phyloP scores from a whole-genome alignment of 495 filamentous ascomycete species.

The Bombardia bombarda region DNA sequence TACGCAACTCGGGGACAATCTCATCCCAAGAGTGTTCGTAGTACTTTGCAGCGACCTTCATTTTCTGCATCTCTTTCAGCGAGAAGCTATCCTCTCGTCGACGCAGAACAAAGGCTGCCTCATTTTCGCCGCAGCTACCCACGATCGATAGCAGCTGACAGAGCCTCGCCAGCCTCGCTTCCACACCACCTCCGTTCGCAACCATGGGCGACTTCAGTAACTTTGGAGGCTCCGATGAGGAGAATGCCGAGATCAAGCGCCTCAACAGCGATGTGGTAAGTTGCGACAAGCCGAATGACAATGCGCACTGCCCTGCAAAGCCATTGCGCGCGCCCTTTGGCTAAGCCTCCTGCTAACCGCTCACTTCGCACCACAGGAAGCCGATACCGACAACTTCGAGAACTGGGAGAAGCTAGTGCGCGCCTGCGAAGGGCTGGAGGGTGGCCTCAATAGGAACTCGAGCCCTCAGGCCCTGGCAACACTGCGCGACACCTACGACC shows the following conservation, averaged over 20 bases:
- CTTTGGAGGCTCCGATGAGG: conserved; percentile 74
- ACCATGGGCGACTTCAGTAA: conserved; percentile 42
- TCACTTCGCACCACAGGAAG: conserved; percentile 33
- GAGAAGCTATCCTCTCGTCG: no score
- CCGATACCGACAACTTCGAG: conserved; percentile 87
- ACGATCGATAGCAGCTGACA: no score
- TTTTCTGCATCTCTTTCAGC: no score
- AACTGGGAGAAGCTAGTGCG: conserved; percentile 90
- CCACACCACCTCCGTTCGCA: background rate
- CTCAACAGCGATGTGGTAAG: conserved; percentile 72
- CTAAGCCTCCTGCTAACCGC: conserved; percentile 2
- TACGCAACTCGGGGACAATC: background rate
- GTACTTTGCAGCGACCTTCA: conserved; percentile 2
- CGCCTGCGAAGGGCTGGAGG: conserved; percentile 75
- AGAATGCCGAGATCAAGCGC: conserved; percentile 76
- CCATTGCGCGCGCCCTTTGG: no score
- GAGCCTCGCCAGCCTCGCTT: no score
- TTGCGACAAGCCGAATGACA: conserved; percentile 6
- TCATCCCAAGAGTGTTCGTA: background rate
- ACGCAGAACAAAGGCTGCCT: no score
- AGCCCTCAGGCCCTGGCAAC: conserved; percentile 87
- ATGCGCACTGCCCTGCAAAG: no score
- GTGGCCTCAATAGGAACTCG: conserved; percentile 91
- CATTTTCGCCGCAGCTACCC: no score
- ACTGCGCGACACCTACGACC: conserved; percentile 77